Conservation (phyloP, 192 early-diverging fungal species). For the Lobosporangium transversale region DNA sequence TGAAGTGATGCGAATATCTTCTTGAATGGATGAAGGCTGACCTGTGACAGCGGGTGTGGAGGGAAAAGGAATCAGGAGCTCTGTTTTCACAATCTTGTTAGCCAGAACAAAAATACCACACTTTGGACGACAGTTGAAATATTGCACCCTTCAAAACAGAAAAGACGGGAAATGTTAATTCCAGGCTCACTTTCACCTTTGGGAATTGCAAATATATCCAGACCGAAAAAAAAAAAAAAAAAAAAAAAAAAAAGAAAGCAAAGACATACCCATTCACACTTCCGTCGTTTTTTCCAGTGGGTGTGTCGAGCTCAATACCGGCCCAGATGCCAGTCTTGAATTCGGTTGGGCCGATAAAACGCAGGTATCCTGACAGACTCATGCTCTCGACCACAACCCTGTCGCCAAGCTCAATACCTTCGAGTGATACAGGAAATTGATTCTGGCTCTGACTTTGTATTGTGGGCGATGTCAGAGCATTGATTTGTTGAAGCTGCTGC, state of each 20-base stretch:
- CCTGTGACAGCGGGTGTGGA: conserved; percentile 7
- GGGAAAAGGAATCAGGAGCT: conserved; percentile 16
- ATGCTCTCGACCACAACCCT: conserved; percentile 73
- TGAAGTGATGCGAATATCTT: conserved; percentile 25
- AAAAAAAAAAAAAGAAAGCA: no score
- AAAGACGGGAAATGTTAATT: neutral
- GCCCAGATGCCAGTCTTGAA: conserved; percentile 84
- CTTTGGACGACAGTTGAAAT: conserved; percentile 75
- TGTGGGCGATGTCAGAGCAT: conserved; percentile 3
- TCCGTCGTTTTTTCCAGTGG: conserved; percentile 83
- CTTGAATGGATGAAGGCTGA: conserved; percentile 20
- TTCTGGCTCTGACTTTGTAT: neutral
- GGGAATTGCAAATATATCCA: no score
- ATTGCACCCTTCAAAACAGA: conserved; percentile 59
- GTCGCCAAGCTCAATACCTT: conserved; percentile 57
- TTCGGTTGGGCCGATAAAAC: conserved; percentile 77
- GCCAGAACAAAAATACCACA: conserved; percentile 80
- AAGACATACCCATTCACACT: conserved; percentile 68
- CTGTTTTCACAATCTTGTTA: conserved; percentile 60
- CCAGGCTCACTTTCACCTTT: no score
- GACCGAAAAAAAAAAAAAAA: neutral
- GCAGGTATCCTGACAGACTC: conserved; percentile 71
- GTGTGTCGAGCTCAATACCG: conserved; percentile 79
- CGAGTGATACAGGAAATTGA: conserved; percentile 41
- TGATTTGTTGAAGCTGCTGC: neutral